Conservation (phyloP, 768 basidiomycete species). For the Lactifluus hygrophoroides region DNA sequence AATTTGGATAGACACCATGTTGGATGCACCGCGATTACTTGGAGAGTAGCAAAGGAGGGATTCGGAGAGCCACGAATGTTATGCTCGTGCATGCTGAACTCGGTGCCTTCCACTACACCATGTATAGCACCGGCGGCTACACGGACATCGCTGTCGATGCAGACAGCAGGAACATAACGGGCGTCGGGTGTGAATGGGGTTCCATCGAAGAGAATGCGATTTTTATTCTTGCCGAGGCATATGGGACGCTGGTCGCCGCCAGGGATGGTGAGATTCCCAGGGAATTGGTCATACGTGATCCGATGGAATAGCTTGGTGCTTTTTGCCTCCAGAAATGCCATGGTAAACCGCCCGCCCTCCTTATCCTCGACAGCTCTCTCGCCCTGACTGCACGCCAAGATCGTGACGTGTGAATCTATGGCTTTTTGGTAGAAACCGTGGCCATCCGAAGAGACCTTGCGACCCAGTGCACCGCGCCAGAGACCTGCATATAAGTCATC, state of each 20-base stretch:
- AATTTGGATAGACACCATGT: conserved; percentile 49
- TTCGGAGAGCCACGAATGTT: conserved; percentile 54
- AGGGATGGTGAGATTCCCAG: conserved; percentile 35
- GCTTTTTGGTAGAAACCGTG: conserved; percentile 37
- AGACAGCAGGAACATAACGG: conserved; percentile 36
- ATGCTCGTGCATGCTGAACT: conserved; percentile 53
- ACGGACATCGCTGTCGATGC: conserved; percentile 35
- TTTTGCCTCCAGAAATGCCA: conserved; percentile 41
- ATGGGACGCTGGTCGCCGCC: conserved; percentile 40
- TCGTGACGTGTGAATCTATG: conserved; percentile 39
- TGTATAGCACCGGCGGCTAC: conserved; percentile 53
- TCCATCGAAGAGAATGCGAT: conserved; percentile 46
- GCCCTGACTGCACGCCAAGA: conserved; percentile 49
- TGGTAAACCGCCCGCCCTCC: conserved; percentile 55
- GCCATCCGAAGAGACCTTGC: conserved; percentile 28
- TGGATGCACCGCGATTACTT: conserved; percentile 44
- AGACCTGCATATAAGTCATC: conserved; percentile 49
- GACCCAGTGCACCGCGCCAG: conserved; percentile 47
- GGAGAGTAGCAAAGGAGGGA: conserved; percentile 40
- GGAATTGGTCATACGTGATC: conserved; percentile 41
- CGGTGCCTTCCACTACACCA: conserved; percentile 54
- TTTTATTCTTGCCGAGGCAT: conserved; percentile 41
- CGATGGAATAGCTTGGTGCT: conserved; percentile 43
- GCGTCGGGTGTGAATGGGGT: conserved; percentile 47
- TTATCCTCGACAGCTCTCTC: conserved; percentile 53